phyloP scores from a whole-genome alignment of 768 basidiomycete species.

The Phaeotremella skinneri region DNA sequence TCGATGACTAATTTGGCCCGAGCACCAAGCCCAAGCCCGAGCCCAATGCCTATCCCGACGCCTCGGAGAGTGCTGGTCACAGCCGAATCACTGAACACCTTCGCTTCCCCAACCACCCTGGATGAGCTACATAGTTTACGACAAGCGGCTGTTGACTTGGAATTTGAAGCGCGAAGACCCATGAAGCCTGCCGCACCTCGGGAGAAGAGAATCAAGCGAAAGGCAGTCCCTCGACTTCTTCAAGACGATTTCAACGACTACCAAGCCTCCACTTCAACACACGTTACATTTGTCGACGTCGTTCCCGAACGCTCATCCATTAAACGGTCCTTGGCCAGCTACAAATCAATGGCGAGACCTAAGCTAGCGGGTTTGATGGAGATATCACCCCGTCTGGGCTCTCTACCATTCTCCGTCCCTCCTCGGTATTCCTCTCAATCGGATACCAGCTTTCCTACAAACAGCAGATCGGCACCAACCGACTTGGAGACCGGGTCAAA shows the following conservation, averaged over 20 bases:
- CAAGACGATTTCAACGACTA: background rate
- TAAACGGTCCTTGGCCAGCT: background rate
- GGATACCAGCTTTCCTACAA: background rate
- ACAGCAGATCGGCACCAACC: background rate
- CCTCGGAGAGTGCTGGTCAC: slow-evolving; percentile 1
- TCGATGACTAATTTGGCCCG: background rate
- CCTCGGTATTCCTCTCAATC: background rate
- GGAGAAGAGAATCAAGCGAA: slow-evolving; percentile 32
- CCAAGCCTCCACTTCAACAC: background rate
- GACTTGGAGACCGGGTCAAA: background rate
- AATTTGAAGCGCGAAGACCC: slow-evolving; percentile 16
- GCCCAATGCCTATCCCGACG: slow-evolving; percentile 2
- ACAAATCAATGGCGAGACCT: background rate
- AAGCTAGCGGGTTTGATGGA: background rate
- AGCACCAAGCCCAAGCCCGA: too few relatives aligned
- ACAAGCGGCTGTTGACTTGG: slow-evolving; percentile 19
- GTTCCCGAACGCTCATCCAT: background rate
- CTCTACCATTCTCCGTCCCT: background rate
- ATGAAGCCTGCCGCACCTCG: slow-evolving; percentile 5
- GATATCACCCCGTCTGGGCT: background rate
- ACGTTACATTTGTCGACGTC: too few relatives aligned
- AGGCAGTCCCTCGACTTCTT: slow-evolving; percentile 28
- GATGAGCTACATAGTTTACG: slow-evolving; percentile 21
- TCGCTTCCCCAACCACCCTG: slow-evolving; percentile 22
- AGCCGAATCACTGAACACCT: slow-evolving; percentile 28